These are phyloP conservation scores for Allantophomopsis cytisporea DNA, from an alignment of 2,329 filamentous ascomycete genomes.

Conservation along the genomic window DNA sequence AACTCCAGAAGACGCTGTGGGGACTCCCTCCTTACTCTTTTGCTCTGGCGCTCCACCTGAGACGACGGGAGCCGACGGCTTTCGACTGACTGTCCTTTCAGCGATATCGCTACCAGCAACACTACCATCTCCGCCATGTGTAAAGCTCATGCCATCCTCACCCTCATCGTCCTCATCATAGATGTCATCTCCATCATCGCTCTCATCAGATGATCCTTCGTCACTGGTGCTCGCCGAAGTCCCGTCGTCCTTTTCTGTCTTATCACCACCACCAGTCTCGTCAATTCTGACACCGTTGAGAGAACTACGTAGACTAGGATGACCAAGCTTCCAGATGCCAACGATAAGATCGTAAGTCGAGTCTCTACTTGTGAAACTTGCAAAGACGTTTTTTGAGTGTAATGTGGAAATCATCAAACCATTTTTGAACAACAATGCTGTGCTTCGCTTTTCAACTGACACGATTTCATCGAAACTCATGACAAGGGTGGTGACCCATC, in stretches of 20 bases:
- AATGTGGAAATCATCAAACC: conserved; percentile 93
- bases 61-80: conserved; percentile 47
- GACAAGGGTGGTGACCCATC: conserved; percentile 93
- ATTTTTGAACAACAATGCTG: conserved; percentile 90
- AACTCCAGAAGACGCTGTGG: conserved; percentile 25
- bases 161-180: conserved; percentile 72
- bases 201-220: conserved; percentile 36
- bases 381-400: conserved; percentile 90
- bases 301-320: conserved; percentile 82
- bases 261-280: conserved; percentile 69
- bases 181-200: conserved; percentile 58
- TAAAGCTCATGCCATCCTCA: conserved; percentile 46
- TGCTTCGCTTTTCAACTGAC: conserved; percentile 92
- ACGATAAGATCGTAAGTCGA: conserved; percentile 95
- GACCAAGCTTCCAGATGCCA: conserved; percentile 95
- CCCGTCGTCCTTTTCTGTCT: conserved; percentile 68
- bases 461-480: conserved; percentile 98
- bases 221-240: conserved; percentile 30
- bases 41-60: conserved; percentile 31
- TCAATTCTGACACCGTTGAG: conserved; percentile 78
- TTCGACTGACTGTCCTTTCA: conserved; percentile 55
- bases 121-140: conserved; percentile 28
- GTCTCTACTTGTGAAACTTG: conserved; percentile 86
- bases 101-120: conserved; percentile 33
- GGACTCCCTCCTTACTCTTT: conserved; percentile 31